Percentiles rank a stretch among this genome's conserved stretches.
phyloP scores from a whole-genome alignment of 495 filamentous ascomycete species.

The Aspergillus wentii region DNA sequence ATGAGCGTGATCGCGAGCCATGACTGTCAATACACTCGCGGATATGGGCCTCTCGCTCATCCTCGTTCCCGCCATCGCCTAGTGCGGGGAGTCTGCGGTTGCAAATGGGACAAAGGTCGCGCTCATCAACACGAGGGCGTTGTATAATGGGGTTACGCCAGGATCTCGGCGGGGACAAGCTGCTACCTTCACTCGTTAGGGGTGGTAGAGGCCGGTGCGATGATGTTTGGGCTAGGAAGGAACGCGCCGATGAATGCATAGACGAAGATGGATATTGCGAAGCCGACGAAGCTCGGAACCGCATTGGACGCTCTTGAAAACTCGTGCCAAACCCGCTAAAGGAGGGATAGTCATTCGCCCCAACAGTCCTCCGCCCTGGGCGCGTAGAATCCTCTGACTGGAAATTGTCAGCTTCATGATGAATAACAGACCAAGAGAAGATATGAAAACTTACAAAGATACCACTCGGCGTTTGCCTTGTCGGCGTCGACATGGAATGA shows the following conservation, averaged over 20 bases:
- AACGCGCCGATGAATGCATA: slow-evolving; percentile 12
- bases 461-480: slow-evolving; percentile 1
- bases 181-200: slow-evolving; percentile 1
- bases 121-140: slow-evolving; percentile 59
- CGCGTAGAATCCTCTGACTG: slow-evolving; percentile 14
- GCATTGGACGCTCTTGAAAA: slow-evolving; percentile 22
- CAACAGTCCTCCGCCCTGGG: slow-evolving; percentile 16
- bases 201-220: slow-evolving; percentile 12
- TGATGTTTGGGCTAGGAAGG: too few relatives aligned
- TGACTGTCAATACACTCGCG: slow-evolving; percentile 61
- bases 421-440: neutral
- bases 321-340: slow-evolving; percentile 8
- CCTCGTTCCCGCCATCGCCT: slow-evolving; percentile 52
- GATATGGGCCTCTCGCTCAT: slow-evolving; percentile 71
- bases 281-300: slow-evolving; percentile 12
- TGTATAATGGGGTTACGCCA: too few relatives aligned
- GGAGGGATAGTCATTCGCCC: slow-evolving; percentile 16
- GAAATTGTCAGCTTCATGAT: neutral
- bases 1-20: slow-evolving; percentile 15
- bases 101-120: slow-evolving; percentile 90
- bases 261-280: slow-evolving; percentile 1
- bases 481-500: slow-evolving; percentile 13
- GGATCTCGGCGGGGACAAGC: slow-evolving; percentile 4
- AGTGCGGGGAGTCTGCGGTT: slow-evolving; percentile 68
- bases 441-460: slow-evolving; percentile 6